These are phyloP conservation scores for Pichia norvegensis DNA, from an alignment of 1,139 yeast species.

Conservation along the genomic window DNA sequence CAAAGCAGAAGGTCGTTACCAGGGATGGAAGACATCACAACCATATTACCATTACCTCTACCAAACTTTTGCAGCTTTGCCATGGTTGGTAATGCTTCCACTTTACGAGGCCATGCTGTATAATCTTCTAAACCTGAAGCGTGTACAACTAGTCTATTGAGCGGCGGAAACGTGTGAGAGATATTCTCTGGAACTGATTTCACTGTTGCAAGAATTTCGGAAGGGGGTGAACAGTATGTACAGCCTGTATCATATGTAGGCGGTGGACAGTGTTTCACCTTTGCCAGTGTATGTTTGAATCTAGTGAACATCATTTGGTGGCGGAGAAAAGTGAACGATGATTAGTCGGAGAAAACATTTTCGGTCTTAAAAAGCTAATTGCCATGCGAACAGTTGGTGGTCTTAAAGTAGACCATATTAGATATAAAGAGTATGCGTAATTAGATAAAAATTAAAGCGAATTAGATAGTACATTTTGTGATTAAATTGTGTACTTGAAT, in stretches of 20 bases:
- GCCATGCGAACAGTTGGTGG: too few relatives aligned
- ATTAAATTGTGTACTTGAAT: too few relatives aligned
- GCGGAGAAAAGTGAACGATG: not conserved
- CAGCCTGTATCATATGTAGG: conserved; percentile 56
- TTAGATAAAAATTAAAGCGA: too few relatives aligned
- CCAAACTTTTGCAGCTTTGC: conserved; percentile 6
- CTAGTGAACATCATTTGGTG: not conserved
- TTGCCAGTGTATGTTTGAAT: conserved; percentile 1
- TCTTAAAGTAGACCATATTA: too few relatives aligned
- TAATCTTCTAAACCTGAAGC: conserved; percentile 33
- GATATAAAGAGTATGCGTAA: too few relatives aligned
- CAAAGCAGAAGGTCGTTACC: conserved; percentile 9
- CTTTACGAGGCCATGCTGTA: conserved; percentile 48
- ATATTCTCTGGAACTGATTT: conserved; percentile 27
- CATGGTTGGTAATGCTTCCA: conserved; percentile 43
- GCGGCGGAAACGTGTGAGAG: conserved; percentile 40
- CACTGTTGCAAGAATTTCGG: conserved; percentile 3
- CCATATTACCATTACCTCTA: conserved; percentile 15
- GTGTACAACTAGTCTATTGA: conserved; percentile 51
- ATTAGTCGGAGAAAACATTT: not conserved
- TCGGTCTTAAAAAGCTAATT: not conserved
- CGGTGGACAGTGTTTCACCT: conserved; percentile 36
- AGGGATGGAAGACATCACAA: conserved; percentile 7
- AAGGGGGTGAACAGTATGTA: conserved; percentile 44
- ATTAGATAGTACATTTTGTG: too few relatives aligned